Conservation (phyloP, 805 yeast species). For the Candida dajiaensis region DNA sequence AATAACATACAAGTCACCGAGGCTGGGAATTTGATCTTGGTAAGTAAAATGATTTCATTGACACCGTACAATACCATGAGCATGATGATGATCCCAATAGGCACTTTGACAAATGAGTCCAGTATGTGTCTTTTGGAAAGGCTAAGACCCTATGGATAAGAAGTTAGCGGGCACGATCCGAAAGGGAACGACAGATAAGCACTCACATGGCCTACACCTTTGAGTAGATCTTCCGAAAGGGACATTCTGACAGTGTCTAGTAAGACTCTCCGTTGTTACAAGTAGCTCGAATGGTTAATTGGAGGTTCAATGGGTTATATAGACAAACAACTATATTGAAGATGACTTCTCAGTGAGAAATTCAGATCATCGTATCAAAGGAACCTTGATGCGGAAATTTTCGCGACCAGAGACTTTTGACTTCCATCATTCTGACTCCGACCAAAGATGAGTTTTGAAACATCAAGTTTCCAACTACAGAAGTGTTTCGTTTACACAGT, state of each 20-base stretch:
- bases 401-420: background rate
- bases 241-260: background rate
- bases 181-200: background rate
- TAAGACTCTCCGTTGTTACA: background rate
- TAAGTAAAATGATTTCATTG: constrained; percentile 20
- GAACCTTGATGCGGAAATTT: background rate
- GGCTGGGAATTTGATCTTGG: constrained; percentile 51
- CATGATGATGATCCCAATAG: constrained; percentile 19
- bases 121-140: constrained; percentile 16
- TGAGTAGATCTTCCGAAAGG: background rate
- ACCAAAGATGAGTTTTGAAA: too few relatives aligned
- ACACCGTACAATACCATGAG: constrained; percentile 20
- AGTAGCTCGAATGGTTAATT: background rate
- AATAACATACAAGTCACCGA: constrained; percentile 68
- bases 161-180: background rate
- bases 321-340: too few relatives aligned
- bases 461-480: too few relatives aligned
- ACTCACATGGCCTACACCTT: background rate
- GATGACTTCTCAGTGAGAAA: background rate
- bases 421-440: too few relatives aligned
- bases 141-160: constrained; percentile 13
- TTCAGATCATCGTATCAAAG: background rate
- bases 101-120: constrained; percentile 18
- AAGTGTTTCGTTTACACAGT: background rate
- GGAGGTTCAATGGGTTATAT: background rate